Conservation (phyloP, 345 rosid genomes). For the Lepidium didymum region DNA sequence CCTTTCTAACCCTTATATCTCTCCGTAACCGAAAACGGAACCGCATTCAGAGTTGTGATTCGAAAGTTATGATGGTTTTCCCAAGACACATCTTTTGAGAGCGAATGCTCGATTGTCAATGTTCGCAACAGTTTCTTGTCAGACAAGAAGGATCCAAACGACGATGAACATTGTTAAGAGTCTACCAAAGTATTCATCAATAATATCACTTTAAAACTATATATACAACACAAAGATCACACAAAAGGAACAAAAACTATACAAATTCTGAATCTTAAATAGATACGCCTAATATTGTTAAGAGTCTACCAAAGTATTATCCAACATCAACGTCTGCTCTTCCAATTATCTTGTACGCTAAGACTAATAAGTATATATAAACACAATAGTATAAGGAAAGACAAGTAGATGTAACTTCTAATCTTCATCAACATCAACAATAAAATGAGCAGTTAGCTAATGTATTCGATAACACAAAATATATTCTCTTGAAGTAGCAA, state of each 20-base stretch:
- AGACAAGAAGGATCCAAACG: too few relatives aligned
- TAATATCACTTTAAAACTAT: slow-evolving; percentile 4
- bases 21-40: too few relatives aligned
- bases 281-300: slow-evolving; percentile 26
- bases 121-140: too few relatives aligned
- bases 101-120: too few relatives aligned
- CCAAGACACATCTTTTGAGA: too few relatives aligned
- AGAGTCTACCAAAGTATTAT: slow-evolving; percentile 15
- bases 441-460: slow-evolving; percentile 3
- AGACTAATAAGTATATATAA: slow-evolving; percentile 4
- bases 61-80: too few relatives aligned
- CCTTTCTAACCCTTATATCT: too few relatives aligned
- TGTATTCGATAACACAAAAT: slow-evolving; percentile 14
- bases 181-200: too few relatives aligned
- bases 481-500: slow-evolving; percentile 10
- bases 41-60: too few relatives aligned
- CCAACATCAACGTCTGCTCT: slow-evolving; percentile 17
- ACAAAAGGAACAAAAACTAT: not conserved
- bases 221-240: not conserved
- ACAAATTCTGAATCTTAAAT: slow-evolving; percentile 39
- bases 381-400: slow-evolving; percentile 12
- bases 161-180: too few relatives aligned
- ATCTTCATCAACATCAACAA: slow-evolving; percentile 5
- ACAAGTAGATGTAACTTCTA: slow-evolving; percentile 35
- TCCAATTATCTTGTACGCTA: slow-evolving; percentile 25